These are phyloP conservation scores for Trametes hirsuta DNA, from an alignment of 1,284 basidiomycete genomes.

Conservation along the genomic window DNA sequence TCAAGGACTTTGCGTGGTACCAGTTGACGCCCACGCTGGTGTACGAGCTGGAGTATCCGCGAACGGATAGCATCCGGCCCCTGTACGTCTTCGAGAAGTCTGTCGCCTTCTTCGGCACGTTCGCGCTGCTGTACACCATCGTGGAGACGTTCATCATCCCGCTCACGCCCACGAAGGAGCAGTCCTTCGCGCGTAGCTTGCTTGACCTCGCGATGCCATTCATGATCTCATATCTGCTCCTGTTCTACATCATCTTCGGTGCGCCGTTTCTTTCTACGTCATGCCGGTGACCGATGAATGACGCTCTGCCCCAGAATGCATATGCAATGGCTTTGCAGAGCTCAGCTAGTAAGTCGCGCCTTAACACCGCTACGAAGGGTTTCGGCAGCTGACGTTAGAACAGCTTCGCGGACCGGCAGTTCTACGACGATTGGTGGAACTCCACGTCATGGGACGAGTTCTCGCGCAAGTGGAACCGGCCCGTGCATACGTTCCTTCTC, in stretches of 20 bases:
- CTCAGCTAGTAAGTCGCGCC: constrained; percentile 70
- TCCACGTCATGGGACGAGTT: constrained; percentile 97
- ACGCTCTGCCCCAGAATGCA: constrained; percentile 67
- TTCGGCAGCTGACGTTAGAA: constrained; percentile 5
- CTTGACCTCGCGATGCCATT: constrained; percentile 93
- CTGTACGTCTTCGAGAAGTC: constrained; percentile 95
- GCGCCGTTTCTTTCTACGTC: background rate
- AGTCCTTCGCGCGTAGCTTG: constrained; percentile 77
- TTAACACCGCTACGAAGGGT: background rate
- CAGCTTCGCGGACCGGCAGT: constrained; percentile 94
- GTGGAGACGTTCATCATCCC: constrained; percentile 95
- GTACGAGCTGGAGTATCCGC: constrained; percentile 95
- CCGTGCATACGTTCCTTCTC: constrained; percentile 90
- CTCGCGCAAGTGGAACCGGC: constrained; percentile 94
- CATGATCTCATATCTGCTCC: constrained; percentile 81
- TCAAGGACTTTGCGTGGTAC: constrained; percentile 87
- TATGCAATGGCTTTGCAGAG: constrained; percentile 95
- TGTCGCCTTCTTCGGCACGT: constrained; percentile 94
- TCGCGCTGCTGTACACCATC: constrained; percentile 88
- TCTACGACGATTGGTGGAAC: constrained; percentile 99
- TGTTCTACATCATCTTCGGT: constrained; percentile 88
- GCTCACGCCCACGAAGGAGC: constrained; percentile 69
- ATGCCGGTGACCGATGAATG: constrained; percentile 2
- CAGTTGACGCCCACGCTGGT: constrained; percentile 92
- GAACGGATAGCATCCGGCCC: constrained; percentile 89